These are phyloP conservation scores for Chamaenerion angustifolium DNA, from an alignment of 345 rosid species.

Conservation along the genomic window DNA sequence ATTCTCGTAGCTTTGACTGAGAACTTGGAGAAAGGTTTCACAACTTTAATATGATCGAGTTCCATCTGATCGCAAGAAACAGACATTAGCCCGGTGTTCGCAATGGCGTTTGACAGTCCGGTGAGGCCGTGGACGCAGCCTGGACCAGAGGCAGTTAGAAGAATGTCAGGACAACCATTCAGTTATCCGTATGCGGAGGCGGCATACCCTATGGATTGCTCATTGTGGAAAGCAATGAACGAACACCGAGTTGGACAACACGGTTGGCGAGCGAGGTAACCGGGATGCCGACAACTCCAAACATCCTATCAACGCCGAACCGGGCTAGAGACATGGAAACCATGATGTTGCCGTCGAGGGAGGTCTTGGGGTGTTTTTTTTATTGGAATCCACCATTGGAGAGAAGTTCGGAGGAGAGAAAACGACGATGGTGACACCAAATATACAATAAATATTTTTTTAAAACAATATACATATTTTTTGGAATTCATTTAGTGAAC, in stretches of 20 bases:
- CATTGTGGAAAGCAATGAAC: constrained; percentile 96
- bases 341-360: constrained; percentile 57
- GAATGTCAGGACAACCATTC: constrained; percentile 67
- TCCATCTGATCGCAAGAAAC: constrained; percentile 85
- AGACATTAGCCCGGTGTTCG: constrained; percentile 78
- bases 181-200: constrained; percentile 95
- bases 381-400: constrained; percentile 20
- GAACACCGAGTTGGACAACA: constrained; percentile 62
- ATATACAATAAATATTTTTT: no score
- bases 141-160: constrained; percentile 88
- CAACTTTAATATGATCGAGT: constrained; percentile 83
- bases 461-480: no score
- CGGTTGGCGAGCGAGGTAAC: constrained; percentile 84
- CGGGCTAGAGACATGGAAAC: constrained; percentile 52
- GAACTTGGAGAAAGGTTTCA: constrained; percentile 59
- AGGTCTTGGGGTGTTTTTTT: background rate
- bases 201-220: constrained; percentile 96
- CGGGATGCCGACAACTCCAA: constrained; percentile 95
- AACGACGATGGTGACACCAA: background rate
- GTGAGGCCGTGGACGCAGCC: constrained; percentile 97
- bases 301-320: constrained; percentile 82
- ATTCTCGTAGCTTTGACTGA: constrained; percentile 50
- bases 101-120: constrained; percentile 84
- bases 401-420: background rate
- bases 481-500: no score